A percentile compares a stretch with the other conserved stretches of the same genome.
Conservation (phyloP, 805 yeast species). For the Candida arabinofermentans region DNA sequence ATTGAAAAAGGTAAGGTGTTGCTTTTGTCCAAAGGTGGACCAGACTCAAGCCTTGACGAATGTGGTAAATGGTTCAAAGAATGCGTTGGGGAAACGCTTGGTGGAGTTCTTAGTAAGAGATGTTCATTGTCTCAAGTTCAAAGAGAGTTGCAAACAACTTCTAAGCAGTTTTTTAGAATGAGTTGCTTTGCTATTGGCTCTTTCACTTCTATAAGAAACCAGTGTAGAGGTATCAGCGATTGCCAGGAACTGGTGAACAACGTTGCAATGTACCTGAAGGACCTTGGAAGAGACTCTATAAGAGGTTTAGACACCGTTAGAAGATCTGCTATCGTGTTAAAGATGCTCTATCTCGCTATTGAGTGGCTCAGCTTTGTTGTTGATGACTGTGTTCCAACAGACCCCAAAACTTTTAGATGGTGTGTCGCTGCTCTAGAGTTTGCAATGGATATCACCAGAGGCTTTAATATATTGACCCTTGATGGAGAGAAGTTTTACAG, state of each 20-base stretch:
- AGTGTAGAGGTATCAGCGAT: conserved; percentile 54
- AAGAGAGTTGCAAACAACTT: conserved; percentile 61
- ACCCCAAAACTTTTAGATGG: conserved; percentile 89
- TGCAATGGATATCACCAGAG: conserved; percentile 91
- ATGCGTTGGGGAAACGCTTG: conserved; percentile 50
- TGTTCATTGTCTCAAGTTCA: conserved; percentile 74
- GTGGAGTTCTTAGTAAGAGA: conserved; percentile 52
- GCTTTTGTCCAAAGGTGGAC: conserved; percentile 68
- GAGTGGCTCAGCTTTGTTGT: conserved; percentile 92
- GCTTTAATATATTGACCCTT: conserved; percentile 80
- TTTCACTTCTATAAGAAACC: conserved; percentile 46
- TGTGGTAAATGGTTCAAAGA: conserved; percentile 56
- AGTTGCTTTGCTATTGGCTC: conserved; percentile 62
- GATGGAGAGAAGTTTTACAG: conserved; percentile 70
- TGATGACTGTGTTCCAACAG: conserved; percentile 93
- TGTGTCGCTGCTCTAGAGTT: conserved; percentile 93
- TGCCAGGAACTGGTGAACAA: conserved; percentile 76
- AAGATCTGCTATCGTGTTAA: conserved; percentile 64
- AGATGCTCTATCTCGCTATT: conserved; percentile 69
- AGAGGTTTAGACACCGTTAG: conserved; percentile 59
- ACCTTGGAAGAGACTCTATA: conserved; percentile 71
- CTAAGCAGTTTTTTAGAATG: conserved; percentile 64
- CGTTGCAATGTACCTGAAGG: conserved; percentile 73
- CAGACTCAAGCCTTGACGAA: conserved; percentile 46
- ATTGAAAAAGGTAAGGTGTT: conserved; percentile 66